Conservation (phyloP, 2,329 filamentous ascomycete species). For the Trichoderma brevicompactum region DNA sequence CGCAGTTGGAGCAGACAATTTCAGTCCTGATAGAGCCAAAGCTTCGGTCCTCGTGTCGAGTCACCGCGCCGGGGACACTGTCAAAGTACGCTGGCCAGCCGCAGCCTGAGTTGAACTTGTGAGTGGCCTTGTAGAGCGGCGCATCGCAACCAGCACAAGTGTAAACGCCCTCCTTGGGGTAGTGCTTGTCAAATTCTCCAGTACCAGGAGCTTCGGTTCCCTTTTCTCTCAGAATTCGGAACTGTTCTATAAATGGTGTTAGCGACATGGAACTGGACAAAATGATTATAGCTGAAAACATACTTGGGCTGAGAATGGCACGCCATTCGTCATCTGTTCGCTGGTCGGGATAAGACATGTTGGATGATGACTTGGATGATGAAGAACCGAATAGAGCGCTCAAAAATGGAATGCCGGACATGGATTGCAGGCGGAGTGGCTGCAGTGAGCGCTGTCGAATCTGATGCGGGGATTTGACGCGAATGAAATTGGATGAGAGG, state of each 20-base stretch:
- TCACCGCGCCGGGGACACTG: constrained; percentile 88
- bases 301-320: constrained; percentile 71
- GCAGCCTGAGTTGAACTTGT: constrained; percentile 96
- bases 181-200: constrained; percentile 87
- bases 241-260: constrained; percentile 72
- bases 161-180: constrained; percentile 76
- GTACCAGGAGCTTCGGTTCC: constrained; percentile 83
- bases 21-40: constrained; percentile 87
- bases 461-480: constrained; percentile 40
- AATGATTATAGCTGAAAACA: neutral
- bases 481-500: constrained; percentile 50
- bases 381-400: constrained; percentile 72
- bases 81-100: constrained; percentile 99
- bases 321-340: constrained; percentile 86
- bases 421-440: constrained; percentile 54
- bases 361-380: constrained; percentile 47
- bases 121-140: constrained; percentile 87
- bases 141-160: constrained; percentile 83
- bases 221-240: constrained; percentile 88
- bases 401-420: constrained; percentile 80
- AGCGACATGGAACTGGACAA: neutral
- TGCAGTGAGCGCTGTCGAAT: constrained; percentile 32
- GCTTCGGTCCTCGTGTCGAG: constrained; percentile 73
- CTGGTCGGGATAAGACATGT: constrained; percentile 78
- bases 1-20: constrained; percentile 94